Evolutionary conservation across 2,329 filamentous ascomycete genomes (phyloP).

Genomic region (Ceratocystis papillata): DNA sequence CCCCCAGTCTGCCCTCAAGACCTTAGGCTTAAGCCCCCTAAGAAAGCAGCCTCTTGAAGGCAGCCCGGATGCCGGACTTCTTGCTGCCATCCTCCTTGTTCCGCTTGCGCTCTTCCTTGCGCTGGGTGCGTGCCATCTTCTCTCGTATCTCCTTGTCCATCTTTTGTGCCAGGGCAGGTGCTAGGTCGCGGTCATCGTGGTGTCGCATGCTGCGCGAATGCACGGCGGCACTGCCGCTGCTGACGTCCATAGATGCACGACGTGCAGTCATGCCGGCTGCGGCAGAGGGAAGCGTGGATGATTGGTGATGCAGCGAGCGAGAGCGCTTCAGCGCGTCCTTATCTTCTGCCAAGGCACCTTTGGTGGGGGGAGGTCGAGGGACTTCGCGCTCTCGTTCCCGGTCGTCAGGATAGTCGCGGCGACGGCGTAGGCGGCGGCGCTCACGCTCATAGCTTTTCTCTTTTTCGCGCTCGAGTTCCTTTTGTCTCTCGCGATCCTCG

Average conservation of each 20-base stretch:
- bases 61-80: slow-evolving; percentile 24
- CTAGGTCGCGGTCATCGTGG: neutral
- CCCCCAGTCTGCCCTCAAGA: neutral
- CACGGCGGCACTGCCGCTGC: neutral
- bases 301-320: slow-evolving; percentile 11
- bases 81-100: slow-evolving; percentile 24
- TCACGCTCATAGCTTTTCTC: neutral
- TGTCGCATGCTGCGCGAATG: neutral
- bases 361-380: neutral
- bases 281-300: slow-evolving; percentile 1
- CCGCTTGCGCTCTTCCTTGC: slow-evolving; percentile 24
- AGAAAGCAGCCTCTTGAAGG: slow-evolving; percentile 23
- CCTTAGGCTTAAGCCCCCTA: neutral
- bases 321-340: slow-evolving; percentile 18
- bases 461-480: slow-evolving; percentile 9
- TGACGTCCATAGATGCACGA: slow-evolving; percentile 17
- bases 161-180: neutral
- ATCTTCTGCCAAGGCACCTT: neutral
- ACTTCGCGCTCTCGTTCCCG: neutral
- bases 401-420: neutral
- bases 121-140: neutral
- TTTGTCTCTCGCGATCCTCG: neutral
- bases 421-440: slow-evolving; percentile 9
- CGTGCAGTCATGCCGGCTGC: neutral
- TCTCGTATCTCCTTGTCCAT: slow-evolving; percentile 15